Base-by-base conservation (phyloP, 768 basidiomycete species). In the Psilocybe azurescens region DNA sequence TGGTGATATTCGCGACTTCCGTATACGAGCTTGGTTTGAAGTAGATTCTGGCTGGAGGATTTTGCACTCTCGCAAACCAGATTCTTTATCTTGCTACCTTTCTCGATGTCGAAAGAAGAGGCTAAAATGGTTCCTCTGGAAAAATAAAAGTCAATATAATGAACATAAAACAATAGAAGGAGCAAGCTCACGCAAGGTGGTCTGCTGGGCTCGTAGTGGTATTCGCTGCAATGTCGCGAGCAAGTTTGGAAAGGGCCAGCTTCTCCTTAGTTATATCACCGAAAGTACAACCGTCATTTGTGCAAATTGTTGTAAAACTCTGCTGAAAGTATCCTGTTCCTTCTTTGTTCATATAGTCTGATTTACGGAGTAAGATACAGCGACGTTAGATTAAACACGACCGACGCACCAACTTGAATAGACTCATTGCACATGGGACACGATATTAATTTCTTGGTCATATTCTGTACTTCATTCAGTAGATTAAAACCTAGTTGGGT, bases 311-410 rank as follows among this genome's bases (percentile, higher is more conserved):
- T 3, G 36, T 66, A 59, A 87, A 87, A 0, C 67, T 70, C 20
- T 71, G 70, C 61, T 86, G 84, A 0, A 81, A 68, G 56, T 85
- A 87, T 0, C 86, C 86, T 0, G 77, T 79, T 0, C 80, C 82
- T 0, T 69, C 62, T 5, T 66, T 67, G 4, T 72, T 79, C 57
- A 81, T 62, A 39, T 80, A 80, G 1, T 78, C 85, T 86, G 33
- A 13, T 16, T 8, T 24, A 24, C 24, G 2, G 24, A 24, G 24
- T 24, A 24, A 24, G 24, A 24, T 24, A 24, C 24, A 24, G 24
- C 24, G 24, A 24, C 24, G 24, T 2, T 24, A 24, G 24, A 24
- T 24, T 24, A 24, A 24, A 24, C 24, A 24, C 24, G 24, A 30
- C 0, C 2, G 8, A 67, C 74, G 58, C 47, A 79, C 78, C 69